Evolutionary conservation across 140 eudicot species (phyloP), one percentile per base, ranked within the genome.

Genomic region (Stevia rebaudiana): DNA sequence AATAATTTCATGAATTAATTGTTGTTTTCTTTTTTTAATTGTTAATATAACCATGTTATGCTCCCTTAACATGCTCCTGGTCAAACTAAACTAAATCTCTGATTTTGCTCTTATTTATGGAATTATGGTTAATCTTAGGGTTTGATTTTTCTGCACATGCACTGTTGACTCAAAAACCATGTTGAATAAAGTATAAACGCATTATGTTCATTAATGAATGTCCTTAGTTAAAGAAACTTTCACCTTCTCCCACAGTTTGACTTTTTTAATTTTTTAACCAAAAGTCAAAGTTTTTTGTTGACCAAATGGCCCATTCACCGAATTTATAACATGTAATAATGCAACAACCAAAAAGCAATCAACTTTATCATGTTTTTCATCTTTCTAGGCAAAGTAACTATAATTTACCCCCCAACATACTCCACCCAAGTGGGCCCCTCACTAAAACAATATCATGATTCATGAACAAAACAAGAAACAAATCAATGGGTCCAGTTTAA

Each of bases 111-210:
- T 68, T 75, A 52, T 60, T 74, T 49, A 19, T 67, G 21, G 74
- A n/a, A n/a, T n/a, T n/a, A n/a, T n/a, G n/a, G 47, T 67, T 40
- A 36, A 67, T 74, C 25, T 50, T 67, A 31, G 33, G 12, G 64
- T 50, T 74, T 57, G 74, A 50, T 57, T 59, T 74, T 74, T 75
- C 31, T 51, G 84, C 94, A 88, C 94, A 82, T 84, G 97, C 90
- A 75, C 22, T 80, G 77, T 85, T 85, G 87, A 85, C 87, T 65
- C 66, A 61, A 80, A 11, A 79, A 80, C 82, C 91, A 85, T 85
- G 87, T 82, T 80, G 62, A 76, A 7, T 23, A 51, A 40, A 10
- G n/a, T 40, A 40, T 48, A 9, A 47, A 30, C 43, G 0, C 37
- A 56, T 73, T 72, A 60, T 66, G 50, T 74, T 65, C 76, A 64